Base-by-base conservation (phyloP, 139 green algal species). In the Zygnema circumcarinatum region DNA sequence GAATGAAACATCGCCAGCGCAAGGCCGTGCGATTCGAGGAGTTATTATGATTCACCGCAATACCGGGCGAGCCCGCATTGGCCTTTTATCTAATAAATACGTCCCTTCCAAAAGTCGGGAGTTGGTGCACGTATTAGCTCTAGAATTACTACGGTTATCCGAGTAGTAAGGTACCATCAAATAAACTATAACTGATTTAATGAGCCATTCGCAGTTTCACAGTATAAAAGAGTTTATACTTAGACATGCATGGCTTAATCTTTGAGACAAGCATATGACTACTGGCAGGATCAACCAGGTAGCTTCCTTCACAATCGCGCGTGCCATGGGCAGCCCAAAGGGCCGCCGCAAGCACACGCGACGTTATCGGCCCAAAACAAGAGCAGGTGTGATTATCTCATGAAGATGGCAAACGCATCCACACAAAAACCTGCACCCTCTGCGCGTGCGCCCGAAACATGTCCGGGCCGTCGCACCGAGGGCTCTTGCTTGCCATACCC, bases 121-220 rank as follows among this genome's bases (percentile, higher is more conserved):
- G 94, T 93, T 97, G 85, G 91, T 85, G 94, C 95, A 97, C 91
- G 94, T 96, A 97, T 96, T 97, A 96, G 94, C 94, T 96, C 94
- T 96, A 95, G 94, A 96, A 95, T 97, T 97, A 94, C 92, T 92
- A 94, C 92, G 75, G 83, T 88, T 95, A 96, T 96, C 93, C 93
- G 91, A 95, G 94, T 96, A 97, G 93, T 94, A 96, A 93, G 92
- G 95, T 96, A 98, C 95, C 95, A 98, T 96, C 96, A 98, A 98
- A 98, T 97, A 98, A 98, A 98, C 95, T 98, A 98, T 98, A 92
- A 94, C 96, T 97, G 95, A 98, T 98, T 98, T 98, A 98, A 98
- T 98, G 96, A 98, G 96, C 95, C 96, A 98, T 98, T 98, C 96
- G 96, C 95, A 98, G 95, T 98, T 98, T 98, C 96, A 97, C 95